These are phyloP conservation scores for Pichia sp. DNA, from an alignment of 1,139 yeast species.

Conservation along the genomic window DNA sequence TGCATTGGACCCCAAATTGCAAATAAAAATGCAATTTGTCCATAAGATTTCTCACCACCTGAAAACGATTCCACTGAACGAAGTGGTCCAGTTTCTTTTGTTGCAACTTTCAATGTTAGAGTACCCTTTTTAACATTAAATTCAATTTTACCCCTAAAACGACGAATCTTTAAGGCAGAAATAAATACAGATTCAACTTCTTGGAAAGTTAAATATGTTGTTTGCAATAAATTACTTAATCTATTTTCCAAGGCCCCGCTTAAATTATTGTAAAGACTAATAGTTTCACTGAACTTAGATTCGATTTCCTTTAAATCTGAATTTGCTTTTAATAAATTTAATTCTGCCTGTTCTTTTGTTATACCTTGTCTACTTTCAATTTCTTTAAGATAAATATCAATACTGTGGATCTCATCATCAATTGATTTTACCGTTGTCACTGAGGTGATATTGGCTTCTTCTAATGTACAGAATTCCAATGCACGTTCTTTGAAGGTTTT, in stretches of 20 bases:
- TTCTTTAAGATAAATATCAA: conserved; percentile 26
- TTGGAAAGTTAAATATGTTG: conserved; percentile 37
- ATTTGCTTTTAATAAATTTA: conserved; percentile 33
- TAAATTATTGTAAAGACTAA: conserved; percentile 28
- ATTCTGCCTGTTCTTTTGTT: conserved; percentile 36
- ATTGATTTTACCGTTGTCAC: conserved; percentile 32
- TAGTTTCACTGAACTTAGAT: conserved; percentile 30
- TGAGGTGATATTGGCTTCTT: conserved; percentile 28
- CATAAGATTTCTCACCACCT: conserved; percentile 95
- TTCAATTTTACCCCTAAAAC: conserved; percentile 64
- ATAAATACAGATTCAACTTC: conserved; percentile 51
- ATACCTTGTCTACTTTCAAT: conserved; percentile 39
- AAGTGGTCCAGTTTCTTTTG: conserved; percentile 50
- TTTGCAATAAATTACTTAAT: conserved; percentile 42
- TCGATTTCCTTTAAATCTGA: conserved; percentile 32
- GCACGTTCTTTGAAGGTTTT: conserved; percentile 32
- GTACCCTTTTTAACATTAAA: conserved; percentile 52
- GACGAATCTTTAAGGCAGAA: conserved; percentile 56
- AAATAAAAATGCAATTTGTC: conserved; percentile 80
- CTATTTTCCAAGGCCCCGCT: conserved; percentile 41
- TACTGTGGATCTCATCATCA: conserved; percentile 28
- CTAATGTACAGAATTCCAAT: conserved; percentile 30
- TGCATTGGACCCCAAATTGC: conserved; percentile 95
- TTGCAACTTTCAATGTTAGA: conserved; percentile 52
- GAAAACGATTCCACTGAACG: conserved; percentile 80